Conservation (phyloP, 2,329 filamentous ascomycete genomes). For the Metarhizium rileyi region DNA sequence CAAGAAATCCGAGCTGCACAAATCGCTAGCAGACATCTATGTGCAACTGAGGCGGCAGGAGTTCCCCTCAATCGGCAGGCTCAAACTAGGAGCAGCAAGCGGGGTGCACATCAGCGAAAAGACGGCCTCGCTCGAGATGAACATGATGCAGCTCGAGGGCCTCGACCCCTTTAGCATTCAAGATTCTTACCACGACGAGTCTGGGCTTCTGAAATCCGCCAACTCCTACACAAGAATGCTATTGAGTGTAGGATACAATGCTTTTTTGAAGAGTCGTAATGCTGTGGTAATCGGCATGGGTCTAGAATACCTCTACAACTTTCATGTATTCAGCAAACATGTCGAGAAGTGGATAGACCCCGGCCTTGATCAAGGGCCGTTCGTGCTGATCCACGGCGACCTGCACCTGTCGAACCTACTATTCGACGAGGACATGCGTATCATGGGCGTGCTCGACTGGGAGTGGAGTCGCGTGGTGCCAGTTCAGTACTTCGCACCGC, state of each 20-base stretch:
- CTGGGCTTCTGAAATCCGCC: background rate
- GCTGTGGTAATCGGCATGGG: background rate
- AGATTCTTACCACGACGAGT: background rate
- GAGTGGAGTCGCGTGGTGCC: background rate
- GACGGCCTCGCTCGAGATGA: background rate
- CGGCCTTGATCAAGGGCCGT: background rate
- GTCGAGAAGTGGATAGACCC: background rate
- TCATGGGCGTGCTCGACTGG: background rate
- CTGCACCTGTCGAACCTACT: background rate
- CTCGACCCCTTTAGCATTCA: background rate
- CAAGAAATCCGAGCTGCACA: background rate
- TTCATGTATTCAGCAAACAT: background rate
- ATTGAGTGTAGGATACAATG: background rate
- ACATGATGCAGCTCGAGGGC: background rate
- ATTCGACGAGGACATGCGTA: background rate
- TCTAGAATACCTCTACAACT: background rate
- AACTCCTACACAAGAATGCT: background rate
- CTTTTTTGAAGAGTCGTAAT: background rate
- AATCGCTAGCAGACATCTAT: background rate
- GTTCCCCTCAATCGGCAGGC: background rate
- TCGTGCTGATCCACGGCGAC: background rate
- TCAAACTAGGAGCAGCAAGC: background rate
- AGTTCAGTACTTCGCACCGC: background rate
- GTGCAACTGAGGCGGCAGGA: background rate
- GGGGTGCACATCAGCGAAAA: background rate